Evolutionary conservation across 768 basidiomycete species (phyloP), one percentile per base, ranked within the genome.

Genomic region (Collybiopsis luxurians): DNA sequence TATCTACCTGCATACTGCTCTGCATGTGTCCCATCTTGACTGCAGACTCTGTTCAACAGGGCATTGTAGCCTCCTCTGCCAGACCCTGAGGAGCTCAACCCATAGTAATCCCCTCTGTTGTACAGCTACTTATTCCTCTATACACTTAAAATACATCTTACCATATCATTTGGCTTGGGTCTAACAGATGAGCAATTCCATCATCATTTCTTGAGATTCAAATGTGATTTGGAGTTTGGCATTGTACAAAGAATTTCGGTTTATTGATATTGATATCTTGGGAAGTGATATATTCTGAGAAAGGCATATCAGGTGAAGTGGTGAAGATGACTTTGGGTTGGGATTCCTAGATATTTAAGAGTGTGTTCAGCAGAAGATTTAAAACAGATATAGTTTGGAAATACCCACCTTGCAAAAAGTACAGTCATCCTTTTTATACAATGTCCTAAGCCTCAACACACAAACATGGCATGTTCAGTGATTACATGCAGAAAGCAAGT

Each of bases 381-480:
- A 5, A 28, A 15, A 21, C n/a, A n/a, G n/a, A n/a, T n/a, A n/a
- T n/a, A n/a, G n/a, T n/a, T n/a, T n/a, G n/a, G 55, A 47, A 13
- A 11, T 6, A 70, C 80, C 11, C 52, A 89, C 93, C 83, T 98
- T 98, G 80, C 96, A 99, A 69, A 97, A 97, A 0, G 96, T 92
- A 67, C 96, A 98, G 12, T 95, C 91, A 42, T 73, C 76, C 69
- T 91, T 95, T 78, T 98, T 98, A 78, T 97, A 99, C 46, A 98
- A 74, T 3, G 93, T 93, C 38, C 96, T 75, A 27, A 98, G 71
- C 6, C 96, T 83, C 52, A 98, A 72, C 0, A 90, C 87, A 66
- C 96, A 99, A 58, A 95, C 87, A 71, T 97, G 95, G 76, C 96
- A 98, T 3, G 93, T 98, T 50, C 91, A 78, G 67, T 99, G 96